Evolutionary conservation across 768 basidiomycete genomes (phyloP).

Genomic region (Plicaturopsis crispa): DNA sequence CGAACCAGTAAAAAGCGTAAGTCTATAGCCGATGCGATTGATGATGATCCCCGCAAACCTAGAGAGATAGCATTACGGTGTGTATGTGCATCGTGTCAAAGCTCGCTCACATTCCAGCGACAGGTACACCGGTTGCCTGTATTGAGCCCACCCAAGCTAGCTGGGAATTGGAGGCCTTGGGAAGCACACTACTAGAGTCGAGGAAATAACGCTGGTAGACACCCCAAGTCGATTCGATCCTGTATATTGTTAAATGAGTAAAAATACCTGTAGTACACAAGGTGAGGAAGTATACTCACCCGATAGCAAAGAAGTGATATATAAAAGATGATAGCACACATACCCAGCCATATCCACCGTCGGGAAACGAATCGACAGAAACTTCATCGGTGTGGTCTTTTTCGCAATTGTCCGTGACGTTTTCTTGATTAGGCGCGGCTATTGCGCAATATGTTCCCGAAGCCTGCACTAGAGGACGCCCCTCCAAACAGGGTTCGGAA

Average conservation of each 20-base stretch:
- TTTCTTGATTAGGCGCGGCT: too few relatives aligned
- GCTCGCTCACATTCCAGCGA: conserved; percentile 3
- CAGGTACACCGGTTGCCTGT: conserved; percentile 2
- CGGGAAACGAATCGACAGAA: too few relatives aligned
- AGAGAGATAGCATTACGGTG: neutral
- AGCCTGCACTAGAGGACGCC: too few relatives aligned
- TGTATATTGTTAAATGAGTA: neutral
- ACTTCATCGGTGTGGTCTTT: too few relatives aligned
- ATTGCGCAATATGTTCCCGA: too few relatives aligned
- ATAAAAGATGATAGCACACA: too few relatives aligned
- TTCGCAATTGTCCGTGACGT: too few relatives aligned
- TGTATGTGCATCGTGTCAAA: neutral
- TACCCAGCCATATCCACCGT: too few relatives aligned
- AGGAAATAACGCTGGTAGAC: conserved; percentile 5
- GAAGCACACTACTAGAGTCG: neutral
- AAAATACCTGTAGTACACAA: too few relatives aligned
- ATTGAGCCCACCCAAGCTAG: conserved; percentile 5
- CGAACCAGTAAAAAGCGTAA: conserved; percentile 3
- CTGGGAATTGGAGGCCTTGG: conserved; percentile 1
- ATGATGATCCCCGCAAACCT: conserved; percentile 3
- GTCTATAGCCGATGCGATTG: conserved; percentile 2
- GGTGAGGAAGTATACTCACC: too few relatives aligned
- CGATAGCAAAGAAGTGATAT: too few relatives aligned
- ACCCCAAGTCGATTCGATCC: conserved; percentile 4
- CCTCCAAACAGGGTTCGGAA: too few relatives aligned